Conservation (phyloP, 805 yeast species). For the Myxozyma neglecta region DNA sequence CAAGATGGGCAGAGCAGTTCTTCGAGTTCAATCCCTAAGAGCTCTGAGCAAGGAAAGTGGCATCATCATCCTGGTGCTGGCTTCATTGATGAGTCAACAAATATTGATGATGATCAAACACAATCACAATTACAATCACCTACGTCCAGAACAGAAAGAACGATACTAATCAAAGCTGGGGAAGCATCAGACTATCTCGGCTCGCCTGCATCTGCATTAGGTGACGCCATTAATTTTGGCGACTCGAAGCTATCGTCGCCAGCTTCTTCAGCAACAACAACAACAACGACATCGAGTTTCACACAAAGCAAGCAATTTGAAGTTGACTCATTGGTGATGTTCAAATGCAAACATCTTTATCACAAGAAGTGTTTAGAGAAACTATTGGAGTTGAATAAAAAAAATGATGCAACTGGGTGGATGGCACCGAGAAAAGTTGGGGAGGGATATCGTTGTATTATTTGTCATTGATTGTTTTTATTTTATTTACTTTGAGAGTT, state of each 20-base stretch:
- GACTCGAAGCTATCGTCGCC: not conserved
- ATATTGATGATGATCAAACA: not conserved
- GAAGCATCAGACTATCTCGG: not conserved
- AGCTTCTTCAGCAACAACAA: not conserved
- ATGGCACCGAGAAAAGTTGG: slow-evolving; percentile 18
- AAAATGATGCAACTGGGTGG: slow-evolving; percentile 7
- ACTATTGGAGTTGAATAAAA: slow-evolving; percentile 15
- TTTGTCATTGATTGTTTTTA: slow-evolving; percentile 12
- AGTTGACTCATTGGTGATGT: slow-evolving; percentile 31
- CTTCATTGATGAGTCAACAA: not conserved
- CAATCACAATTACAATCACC: not conserved
- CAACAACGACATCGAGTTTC: not conserved
- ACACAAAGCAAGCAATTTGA: not conserved
- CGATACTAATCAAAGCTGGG: not conserved
- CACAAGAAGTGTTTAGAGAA: slow-evolving; percentile 30
- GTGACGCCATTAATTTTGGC: not conserved
- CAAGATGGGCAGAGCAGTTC: not conserved
- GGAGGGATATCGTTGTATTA: slow-evolving; percentile 26
- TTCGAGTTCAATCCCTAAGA: slow-evolving; percentile 3
- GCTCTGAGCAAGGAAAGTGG: slow-evolving; percentile 5
- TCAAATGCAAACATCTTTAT: slow-evolving; percentile 31
- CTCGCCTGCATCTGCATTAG: slow-evolving; percentile 3
- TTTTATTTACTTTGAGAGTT: not conserved
- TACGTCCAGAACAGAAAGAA: not conserved
- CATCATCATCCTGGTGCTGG: slow-evolving; percentile 9